Base-by-base conservation (phyloP, 352 stramenopile species). In the Phytophthora meadii region DNA sequence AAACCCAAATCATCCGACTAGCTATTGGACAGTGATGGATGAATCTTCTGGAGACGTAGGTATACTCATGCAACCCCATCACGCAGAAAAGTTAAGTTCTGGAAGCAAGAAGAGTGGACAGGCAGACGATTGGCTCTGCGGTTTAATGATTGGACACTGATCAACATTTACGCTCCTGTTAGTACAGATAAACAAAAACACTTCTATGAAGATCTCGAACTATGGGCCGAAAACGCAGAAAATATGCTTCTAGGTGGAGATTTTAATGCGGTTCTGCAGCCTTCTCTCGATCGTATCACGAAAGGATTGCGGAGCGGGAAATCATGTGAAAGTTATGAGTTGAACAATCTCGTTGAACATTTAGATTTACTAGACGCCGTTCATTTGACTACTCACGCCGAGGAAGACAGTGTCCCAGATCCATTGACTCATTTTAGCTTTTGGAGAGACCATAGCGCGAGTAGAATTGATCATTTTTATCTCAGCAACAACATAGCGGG, bases 91-190 rank as follows among this genome's bases (percentile, higher is more conserved):
- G 5, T 17, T 4, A 37, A 5, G 2, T 25, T 39, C 24, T 58
- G 51, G 51, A 47, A 14, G 8, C 36, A 39, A 9, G 19, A 37
- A 4, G 17, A 7, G 10, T 49, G 50, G 50, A 49, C 50, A 15
- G 8, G 19, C 4, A 7, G 50, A 48, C 17, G 12, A n/a, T 48
- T 57, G 14, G 19, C 19, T 2, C 12, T 57, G 11, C 10, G 15
- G 6, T 57, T 25, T 45, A 5, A 27, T 9, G 50, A 15, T 15
- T 57, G 36, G 50, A 46, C 11, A 28, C 8, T 57, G 5, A 27
- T 39, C 1, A 57, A 48, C 22, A 57, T 57, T 37, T 57, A 48
- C 22, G 24, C 50, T 9, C 50, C 50, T 17, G 15, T 14, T 32
- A 3, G 25, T 10, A 57, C 8, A 57, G 22, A 17, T 6, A n/a